phyloP scores from a whole-genome alignment of 768 basidiomycete genomes.

The Leccinum subgranulosum region DNA sequence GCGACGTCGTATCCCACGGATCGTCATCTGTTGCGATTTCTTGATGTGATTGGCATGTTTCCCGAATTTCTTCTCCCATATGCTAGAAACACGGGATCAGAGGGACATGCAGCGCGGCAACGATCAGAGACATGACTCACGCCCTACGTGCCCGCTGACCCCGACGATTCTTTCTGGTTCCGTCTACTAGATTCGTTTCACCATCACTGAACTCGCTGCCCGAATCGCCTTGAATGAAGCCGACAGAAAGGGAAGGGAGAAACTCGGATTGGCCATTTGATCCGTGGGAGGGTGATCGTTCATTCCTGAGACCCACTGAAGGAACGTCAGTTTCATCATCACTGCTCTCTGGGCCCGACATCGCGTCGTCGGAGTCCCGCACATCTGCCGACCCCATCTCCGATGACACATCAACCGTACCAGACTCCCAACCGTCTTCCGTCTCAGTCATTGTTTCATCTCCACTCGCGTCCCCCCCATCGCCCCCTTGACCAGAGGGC shows the following conservation, averaged over 20 bases:
- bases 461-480: constrained; percentile 15
- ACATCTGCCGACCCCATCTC: constrained; percentile 3
- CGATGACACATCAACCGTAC: constrained; percentile 33
- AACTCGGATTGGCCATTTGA: constrained; percentile 52
- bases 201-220: constrained; percentile 74
- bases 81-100: constrained; percentile 45
- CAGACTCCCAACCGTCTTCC: constrained; percentile 42
- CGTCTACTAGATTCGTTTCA: constrained; percentile 52
- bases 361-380: constrained; percentile 25
- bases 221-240: constrained; percentile 78
- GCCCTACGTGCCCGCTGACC: constrained; percentile 93
- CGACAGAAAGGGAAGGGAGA: constrained; percentile 84
- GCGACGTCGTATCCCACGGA: constrained; percentile 11
- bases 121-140: constrained; percentile 51
- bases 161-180: constrained; percentile 76
- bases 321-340: constrained; percentile 17
- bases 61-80: constrained; percentile 98
- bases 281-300: constrained; percentile 23
- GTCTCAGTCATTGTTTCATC: constrained; percentile 4
- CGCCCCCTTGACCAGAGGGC: constrained; percentile 11
- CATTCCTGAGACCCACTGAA: constrained; percentile 10
- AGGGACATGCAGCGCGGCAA: not conserved
- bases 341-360: constrained; percentile 23
- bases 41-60: constrained; percentile 88
- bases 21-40: constrained; percentile 39